A percentile compares a stretch with the other conserved stretches of the same genome.
Conservation (phyloP, 1,139 yeast genomes). For the Geotrichum bryndzae region DNA sequence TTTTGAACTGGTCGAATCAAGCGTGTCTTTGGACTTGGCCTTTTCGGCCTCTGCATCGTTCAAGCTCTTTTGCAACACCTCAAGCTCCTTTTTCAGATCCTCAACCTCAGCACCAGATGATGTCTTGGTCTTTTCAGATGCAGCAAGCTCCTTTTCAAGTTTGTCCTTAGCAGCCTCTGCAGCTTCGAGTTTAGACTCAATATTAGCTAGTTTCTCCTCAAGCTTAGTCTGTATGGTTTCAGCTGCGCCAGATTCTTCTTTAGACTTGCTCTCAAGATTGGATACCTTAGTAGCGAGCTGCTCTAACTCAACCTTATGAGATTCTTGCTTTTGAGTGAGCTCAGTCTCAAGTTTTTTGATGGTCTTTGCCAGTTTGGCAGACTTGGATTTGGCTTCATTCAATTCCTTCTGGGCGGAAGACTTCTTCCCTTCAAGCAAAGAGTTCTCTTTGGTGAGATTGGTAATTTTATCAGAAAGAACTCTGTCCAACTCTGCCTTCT, state of each 20-base stretch:
- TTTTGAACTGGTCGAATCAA: neutral
- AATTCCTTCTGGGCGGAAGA: conserved; percentile 1
- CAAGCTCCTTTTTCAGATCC: conserved; percentile 10
- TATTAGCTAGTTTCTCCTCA: conserved; percentile 2
- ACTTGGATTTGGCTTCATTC: conserved; percentile 14
- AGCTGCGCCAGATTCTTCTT: neutral
- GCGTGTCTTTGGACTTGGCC: neutral
- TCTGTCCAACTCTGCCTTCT: conserved; percentile 10
- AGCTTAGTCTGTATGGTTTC: neutral
- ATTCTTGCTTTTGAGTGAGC: neutral
- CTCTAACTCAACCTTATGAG: neutral
- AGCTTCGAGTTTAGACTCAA: neutral
- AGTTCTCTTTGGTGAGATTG: neutral
- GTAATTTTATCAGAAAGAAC: conserved; percentile 5
- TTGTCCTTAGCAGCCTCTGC: neutral
- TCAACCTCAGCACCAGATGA: conserved; percentile 6
- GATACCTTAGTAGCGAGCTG: neutral
- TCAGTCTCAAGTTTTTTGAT: conserved; percentile 6
- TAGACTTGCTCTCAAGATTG: neutral
- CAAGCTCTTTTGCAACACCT: conserved; percentile 1
- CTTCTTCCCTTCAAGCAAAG: conserved; percentile 3
- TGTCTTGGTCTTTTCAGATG: conserved; percentile 8
- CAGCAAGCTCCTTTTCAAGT: neutral
- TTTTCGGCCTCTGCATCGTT: neutral
- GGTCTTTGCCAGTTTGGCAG: conserved; percentile 5